phyloP scores from a whole-genome alignment of 2,329 filamentous ascomycete species.

The Cordyceps pruinosa region DNA sequence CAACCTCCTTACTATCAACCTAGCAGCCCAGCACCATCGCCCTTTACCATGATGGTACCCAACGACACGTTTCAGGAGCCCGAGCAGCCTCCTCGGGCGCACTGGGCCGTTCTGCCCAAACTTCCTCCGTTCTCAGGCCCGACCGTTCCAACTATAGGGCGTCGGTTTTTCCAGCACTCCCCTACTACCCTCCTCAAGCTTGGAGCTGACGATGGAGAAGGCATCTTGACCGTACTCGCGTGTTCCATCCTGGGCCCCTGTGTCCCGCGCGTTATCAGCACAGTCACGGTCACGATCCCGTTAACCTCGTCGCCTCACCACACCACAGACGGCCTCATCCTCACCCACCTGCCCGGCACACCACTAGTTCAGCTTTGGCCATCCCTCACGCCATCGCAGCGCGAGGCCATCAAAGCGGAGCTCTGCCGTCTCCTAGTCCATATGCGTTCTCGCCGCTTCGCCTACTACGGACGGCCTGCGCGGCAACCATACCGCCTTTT shows the following conservation, averaged over 20 bases:
- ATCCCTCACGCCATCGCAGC: not conserved
- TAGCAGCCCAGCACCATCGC: too few species aligned
- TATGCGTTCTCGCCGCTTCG: not conserved
- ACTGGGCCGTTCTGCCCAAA: not conserved
- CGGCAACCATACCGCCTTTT: not conserved
- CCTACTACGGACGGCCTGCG: not conserved
- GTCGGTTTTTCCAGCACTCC: not conserved
- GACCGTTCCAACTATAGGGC: not conserved
- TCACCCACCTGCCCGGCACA: conserved; percentile 1
- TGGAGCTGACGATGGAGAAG: not conserved
- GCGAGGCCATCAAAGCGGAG: not conserved
- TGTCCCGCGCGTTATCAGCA: not conserved
- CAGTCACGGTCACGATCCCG: not conserved
- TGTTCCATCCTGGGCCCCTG: not conserved
- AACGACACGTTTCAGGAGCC: not conserved
- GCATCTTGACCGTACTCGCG: not conserved
- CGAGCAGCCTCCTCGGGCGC: not conserved
- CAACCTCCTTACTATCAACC: too few species aligned
- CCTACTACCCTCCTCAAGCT: not conserved
- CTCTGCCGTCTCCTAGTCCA: not conserved
- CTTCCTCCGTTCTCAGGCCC: not conserved
- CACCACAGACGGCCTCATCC: not conserved
- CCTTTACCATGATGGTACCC: not conserved
- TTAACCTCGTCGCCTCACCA: not conserved
- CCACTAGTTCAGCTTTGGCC: conserved; percentile 1